Percentiles rank a stretch among this genome's conserved stretches.
phyloP scores from a whole-genome alignment of 345 rosid species.

The Aegle marmelos region DNA sequence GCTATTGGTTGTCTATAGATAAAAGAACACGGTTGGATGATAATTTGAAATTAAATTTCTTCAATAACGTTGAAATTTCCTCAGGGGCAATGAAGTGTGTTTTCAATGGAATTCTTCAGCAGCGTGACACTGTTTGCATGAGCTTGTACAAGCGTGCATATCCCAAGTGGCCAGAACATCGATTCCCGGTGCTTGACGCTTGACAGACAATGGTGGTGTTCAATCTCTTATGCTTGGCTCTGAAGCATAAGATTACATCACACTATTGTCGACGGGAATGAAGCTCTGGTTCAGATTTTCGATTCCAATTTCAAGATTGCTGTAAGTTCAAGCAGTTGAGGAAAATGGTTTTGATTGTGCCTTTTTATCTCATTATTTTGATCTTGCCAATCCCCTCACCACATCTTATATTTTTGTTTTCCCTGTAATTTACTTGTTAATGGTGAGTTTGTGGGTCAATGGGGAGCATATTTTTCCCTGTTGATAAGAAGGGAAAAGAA shows the following conservation, averaged over 20 bases:
- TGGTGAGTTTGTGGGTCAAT: too few species aligned
- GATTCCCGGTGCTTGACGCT: conserved; percentile 52
- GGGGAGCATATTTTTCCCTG: not conserved
- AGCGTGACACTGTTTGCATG: conserved; percentile 84
- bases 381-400: not conserved
- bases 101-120: conserved; percentile 88
- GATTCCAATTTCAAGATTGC: conserved; percentile 19
- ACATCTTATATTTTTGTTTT: not conserved
- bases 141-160: conserved; percentile 83
- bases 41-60: not conserved
- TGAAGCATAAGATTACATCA: conserved; percentile 4
- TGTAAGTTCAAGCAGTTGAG: conserved; percentile 10
- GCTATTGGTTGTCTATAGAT: not conserved
- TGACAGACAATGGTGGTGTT: conserved; percentile 26
- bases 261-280: conserved; percentile 49
- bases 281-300: conserved; percentile 74
- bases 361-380: not conserved
- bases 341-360: not conserved
- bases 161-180: conserved; percentile 84
- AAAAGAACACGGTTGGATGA: not conserved
- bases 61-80: not conserved
- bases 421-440: too few species aligned
- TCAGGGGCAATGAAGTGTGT: conserved; percentile 87
- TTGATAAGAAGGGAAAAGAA: not conserved
- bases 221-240: conserved; percentile 1